Conservation (phyloP, 768 basidiomycete species). For the Auriscalpium vulgare region DNA sequence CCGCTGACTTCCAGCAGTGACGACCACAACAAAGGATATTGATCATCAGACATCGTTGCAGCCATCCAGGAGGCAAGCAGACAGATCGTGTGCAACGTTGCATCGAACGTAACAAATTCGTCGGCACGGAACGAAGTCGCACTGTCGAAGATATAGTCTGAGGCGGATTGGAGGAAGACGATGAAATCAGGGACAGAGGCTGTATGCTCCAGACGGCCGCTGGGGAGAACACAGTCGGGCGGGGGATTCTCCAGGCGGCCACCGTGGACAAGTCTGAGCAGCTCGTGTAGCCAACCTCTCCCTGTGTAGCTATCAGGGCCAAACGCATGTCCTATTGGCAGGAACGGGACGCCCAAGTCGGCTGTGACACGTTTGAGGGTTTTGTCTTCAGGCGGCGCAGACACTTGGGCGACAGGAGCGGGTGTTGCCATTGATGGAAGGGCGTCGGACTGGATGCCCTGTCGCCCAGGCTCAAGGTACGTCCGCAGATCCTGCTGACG, state of each 20-base stretch:
- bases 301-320: slow-evolving; percentile 43
- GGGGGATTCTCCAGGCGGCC: slow-evolving; percentile 23
- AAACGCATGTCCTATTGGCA: slow-evolving; percentile 49
- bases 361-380: slow-evolving; percentile 25
- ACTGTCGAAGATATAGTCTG: slow-evolving; percentile 21
- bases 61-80: slow-evolving; percentile 9
- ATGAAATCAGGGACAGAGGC: slow-evolving; percentile 37
- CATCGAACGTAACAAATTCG: slow-evolving; percentile 30
- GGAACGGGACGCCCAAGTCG: slow-evolving; percentile 45
- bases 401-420: too few species aligned
- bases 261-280: slow-evolving; percentile 34
- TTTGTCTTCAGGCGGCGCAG: slow-evolving; percentile 12
- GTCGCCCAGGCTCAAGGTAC: too few species aligned
- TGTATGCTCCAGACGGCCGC: slow-evolving; percentile 35
- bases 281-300: slow-evolving; percentile 51
- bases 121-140: slow-evolving; percentile 36
- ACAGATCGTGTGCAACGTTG: slow-evolving; percentile 28
- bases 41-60: background rate
- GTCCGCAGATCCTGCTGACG: too few species aligned
- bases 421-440: too few species aligned
- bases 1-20: slow-evolving; percentile 6
- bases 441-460: too few species aligned
- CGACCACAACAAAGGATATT: slow-evolving; percentile 7
- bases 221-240: slow-evolving; percentile 25
- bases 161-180: slow-evolving; percentile 11